Evolutionary conservation across 139 green algal genomes (phyloP), one percentile per base, ranked within the genome.

Genomic region (Tetradesmus lagerheimii): DNA sequence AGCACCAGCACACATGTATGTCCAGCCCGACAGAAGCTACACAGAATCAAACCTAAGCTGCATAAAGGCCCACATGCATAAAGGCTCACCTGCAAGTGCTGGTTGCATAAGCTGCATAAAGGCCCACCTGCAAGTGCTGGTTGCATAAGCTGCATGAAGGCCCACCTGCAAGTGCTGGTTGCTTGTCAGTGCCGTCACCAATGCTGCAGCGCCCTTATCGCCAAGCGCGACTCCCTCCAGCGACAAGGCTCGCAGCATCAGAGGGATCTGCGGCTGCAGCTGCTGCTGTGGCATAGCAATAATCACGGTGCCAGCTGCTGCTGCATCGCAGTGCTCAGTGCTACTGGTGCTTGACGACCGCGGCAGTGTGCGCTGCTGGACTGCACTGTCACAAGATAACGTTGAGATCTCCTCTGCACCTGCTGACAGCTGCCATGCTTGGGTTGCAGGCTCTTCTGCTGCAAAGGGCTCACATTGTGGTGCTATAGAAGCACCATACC

Each of bases 221-320:
- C 88, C 88, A 0, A 91, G 0, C 20, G 43, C 23, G 6, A 83
- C 80, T 31, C 88, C 80, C n/a, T 74, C 80, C 31, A 91, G 88
- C 25, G 64, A 43, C 66, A 91, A 25, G 9, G 1, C 14, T 15
- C 27, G 37, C 35, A 86, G 50, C 25, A n/a, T 31, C 85, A 89
- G 31, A 29, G 29, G 34, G 0, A 67, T 23, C 29, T 23, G 45
- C 80, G 31, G 80, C 80, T 45, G 80, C n/a, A 1, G 53, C 53
- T 23, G 8, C 6, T 64, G 39, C 23, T 31, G 27, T 38, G 74
- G 31, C 39, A 37, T 27, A 45, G 18, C 67, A 45, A 35, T 16
- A 4, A 37, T 3, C 39, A 8, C 4, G 12, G 11, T 23, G 57
- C 18, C 53, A 29, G 83, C 47, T 76, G 81, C 81, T 76, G 47